Evolutionary conservation across 1,139 yeast species (phyloP).

Genomic region (Geotrichum klebahnii): DNA sequence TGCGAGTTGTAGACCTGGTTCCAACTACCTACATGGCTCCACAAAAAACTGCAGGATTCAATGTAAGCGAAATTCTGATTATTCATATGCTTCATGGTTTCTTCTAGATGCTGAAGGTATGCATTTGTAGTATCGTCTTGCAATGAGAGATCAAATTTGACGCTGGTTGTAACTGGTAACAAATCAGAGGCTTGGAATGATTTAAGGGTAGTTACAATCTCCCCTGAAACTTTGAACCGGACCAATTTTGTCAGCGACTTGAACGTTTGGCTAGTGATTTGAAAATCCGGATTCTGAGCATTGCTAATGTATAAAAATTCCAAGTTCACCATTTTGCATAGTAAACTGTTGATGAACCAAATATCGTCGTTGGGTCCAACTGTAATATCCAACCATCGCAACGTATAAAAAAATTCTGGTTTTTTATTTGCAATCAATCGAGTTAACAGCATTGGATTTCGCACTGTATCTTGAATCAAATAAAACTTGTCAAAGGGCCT

Average conservation of each 20-base stretch:
- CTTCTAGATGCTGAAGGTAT: conserved; percentile 3
- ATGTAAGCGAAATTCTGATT: conserved; percentile 1
- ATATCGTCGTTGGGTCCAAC: neutral
- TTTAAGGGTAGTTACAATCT: conserved; percentile 6
- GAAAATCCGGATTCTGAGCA: neutral
- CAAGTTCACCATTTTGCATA: conserved; percentile 6
- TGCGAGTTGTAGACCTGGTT: conserved; percentile 8
- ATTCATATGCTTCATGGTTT: conserved; percentile 1
- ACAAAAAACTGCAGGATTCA: conserved; percentile 12
- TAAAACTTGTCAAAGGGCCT: conserved; percentile 12
- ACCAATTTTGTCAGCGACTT: conserved; percentile 8
- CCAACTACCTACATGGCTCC: conserved; percentile 17
- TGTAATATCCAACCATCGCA: conserved; percentile 11
- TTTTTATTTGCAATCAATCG: conserved; percentile 5
- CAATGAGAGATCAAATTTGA: conserved; percentile 11
- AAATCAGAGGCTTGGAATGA: conserved; percentile 6
- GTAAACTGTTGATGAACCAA: neutral
- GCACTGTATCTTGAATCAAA: conserved; percentile 13
- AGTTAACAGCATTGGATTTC: conserved; percentile 12
- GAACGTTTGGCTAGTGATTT: conserved; percentile 2
- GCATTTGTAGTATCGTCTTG: conserved; percentile 8
- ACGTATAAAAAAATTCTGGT: conserved; percentile 3
- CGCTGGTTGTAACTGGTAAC: conserved; percentile 10
- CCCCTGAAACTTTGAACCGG: conserved; percentile 13
- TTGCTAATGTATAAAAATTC: conserved; percentile 7